A percentile compares a stretch with the other conserved stretches of the same genome.
Conservation (phyloP, 192 early-diverging fungal genomes). For the Umbelopsis sp. region DNA sequence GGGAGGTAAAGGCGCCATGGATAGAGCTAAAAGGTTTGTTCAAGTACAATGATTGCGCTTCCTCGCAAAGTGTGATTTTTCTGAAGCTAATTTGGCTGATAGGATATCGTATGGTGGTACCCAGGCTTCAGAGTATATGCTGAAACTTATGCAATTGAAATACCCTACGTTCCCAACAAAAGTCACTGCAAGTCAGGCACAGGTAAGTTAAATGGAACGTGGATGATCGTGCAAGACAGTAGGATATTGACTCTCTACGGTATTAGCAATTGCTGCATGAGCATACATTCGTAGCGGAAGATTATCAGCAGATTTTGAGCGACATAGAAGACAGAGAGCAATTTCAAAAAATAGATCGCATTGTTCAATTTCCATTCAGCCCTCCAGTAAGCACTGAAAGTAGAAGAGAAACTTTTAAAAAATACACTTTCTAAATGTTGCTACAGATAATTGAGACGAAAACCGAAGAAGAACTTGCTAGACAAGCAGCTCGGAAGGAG, state of each 20-base stretch:
- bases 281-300: slow-evolving; percentile 70
- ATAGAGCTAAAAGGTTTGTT: slow-evolving; percentile 73
- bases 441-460: slow-evolving; percentile 67
- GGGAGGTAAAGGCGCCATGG: slow-evolving; percentile 59
- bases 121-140: slow-evolving; percentile 77
- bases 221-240: neutral
- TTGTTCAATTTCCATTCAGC: slow-evolving; percentile 83
- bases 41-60: neutral
- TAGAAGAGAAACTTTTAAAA: neutral
- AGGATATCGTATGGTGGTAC: slow-evolving; percentile 82
- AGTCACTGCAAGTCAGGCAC: slow-evolving; percentile 73
- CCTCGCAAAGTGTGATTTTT: neutral
- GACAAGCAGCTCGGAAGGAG: slow-evolving; percentile 64
- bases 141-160: slow-evolving; percentile 87
- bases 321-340: slow-evolving; percentile 61
- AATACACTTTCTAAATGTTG: too few species aligned
- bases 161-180: slow-evolving; percentile 88
- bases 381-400: slow-evolving; percentile 47
- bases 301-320: slow-evolving; percentile 74
- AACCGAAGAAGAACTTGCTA: slow-evolving; percentile 76
- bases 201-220: slow-evolving; percentile 42
- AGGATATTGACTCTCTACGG: neutral
- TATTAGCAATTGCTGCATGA: slow-evolving; percentile 67
- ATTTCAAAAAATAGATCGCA: slow-evolving; percentile 65
- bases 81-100: neutral